Conservation (phyloP, 1,284 basidiomycete species). For the Hemileia vastatrix region DNA sequence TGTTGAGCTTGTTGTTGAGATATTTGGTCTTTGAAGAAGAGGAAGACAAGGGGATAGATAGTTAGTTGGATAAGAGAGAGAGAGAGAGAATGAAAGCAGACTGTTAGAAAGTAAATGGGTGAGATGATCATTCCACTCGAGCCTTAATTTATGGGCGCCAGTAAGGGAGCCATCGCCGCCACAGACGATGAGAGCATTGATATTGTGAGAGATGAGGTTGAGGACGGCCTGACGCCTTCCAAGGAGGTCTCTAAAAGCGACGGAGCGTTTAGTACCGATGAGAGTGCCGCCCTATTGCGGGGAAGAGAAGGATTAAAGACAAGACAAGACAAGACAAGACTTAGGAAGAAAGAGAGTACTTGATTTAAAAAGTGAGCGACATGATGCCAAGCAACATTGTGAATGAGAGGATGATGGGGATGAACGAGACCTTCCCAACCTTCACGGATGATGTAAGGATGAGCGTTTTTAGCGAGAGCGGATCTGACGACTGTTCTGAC, state of each 20-base stretch:
- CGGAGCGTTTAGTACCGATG: slow-evolving; percentile 87
- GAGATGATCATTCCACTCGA: slow-evolving; percentile 84
- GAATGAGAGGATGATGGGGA: neutral
- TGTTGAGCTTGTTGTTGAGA: slow-evolving; percentile 59
- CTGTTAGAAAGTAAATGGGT: slow-evolving; percentile 58
- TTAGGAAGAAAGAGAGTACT: slow-evolving; percentile 28
- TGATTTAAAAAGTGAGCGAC: slow-evolving; percentile 26
- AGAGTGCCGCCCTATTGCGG: slow-evolving; percentile 74
- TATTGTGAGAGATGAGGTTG: slow-evolving; percentile 90
- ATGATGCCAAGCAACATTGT: neutral
- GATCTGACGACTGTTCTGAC: slow-evolving; percentile 82
- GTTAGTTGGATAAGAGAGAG: neutral
- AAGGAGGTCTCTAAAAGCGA: slow-evolving; percentile 72
- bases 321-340: slow-evolving; percentile 27
- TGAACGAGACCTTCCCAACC: slow-evolving; percentile 85
- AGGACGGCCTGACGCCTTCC: slow-evolving; percentile 76
- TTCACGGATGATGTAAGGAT: slow-evolving; percentile 80
- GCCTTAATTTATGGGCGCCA: slow-evolving; percentile 83
- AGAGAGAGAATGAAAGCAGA: slow-evolving; percentile 36
- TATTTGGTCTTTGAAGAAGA: slow-evolving; percentile 54
- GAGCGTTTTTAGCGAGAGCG: slow-evolving; percentile 68
- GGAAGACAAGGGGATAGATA: slow-evolving; percentile 2
- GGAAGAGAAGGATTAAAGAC: neutral
- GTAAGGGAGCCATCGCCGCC: slow-evolving; percentile 95
- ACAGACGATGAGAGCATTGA: slow-evolving; percentile 91